phyloP scores from a whole-genome alignment of 495 filamentous ascomycete genomes.

The Neurospora sp. region DNA sequence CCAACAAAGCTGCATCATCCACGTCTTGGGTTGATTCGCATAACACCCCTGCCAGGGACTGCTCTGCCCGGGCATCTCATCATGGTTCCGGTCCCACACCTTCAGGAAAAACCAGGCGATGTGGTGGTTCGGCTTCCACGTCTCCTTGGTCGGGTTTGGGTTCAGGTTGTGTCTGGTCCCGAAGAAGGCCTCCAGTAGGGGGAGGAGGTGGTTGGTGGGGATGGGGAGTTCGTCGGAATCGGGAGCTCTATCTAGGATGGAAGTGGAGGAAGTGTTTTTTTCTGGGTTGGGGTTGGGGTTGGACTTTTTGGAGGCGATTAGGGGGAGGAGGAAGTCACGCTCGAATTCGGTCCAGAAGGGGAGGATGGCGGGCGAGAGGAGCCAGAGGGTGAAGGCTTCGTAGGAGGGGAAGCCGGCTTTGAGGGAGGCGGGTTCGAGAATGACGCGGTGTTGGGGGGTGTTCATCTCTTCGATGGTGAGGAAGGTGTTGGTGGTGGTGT shows the following conservation, averaged over 20 bases:
- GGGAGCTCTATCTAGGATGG: background rate
- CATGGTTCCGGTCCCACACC: background rate
- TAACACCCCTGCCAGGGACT: background rate
- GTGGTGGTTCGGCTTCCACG: background rate
- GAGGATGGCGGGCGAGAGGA: background rate
- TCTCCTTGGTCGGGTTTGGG: background rate
- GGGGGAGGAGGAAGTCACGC: background rate
- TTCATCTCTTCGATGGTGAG: background rate
- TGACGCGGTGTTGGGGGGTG: background rate
- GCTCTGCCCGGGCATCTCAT: background rate
- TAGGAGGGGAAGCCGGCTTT: background rate
- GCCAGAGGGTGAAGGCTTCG: background rate
- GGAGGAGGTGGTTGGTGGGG: background rate
- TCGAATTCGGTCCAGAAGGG: background rate
- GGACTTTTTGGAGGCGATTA: background rate
- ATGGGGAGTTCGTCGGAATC: background rate
- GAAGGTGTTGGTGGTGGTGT: background rate
- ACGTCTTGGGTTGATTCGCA: background rate
- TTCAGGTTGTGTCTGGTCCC: background rate
- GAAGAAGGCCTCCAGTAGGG: background rate
- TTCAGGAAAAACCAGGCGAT: background rate
- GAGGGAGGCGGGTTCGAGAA: background rate
- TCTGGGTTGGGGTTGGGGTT: background rate
- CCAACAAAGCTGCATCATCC: background rate
- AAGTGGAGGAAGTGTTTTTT: background rate